phyloP scores from a whole-genome alignment of 768 basidiomycete genomes.

The Scleroderma citrinum region DNA sequence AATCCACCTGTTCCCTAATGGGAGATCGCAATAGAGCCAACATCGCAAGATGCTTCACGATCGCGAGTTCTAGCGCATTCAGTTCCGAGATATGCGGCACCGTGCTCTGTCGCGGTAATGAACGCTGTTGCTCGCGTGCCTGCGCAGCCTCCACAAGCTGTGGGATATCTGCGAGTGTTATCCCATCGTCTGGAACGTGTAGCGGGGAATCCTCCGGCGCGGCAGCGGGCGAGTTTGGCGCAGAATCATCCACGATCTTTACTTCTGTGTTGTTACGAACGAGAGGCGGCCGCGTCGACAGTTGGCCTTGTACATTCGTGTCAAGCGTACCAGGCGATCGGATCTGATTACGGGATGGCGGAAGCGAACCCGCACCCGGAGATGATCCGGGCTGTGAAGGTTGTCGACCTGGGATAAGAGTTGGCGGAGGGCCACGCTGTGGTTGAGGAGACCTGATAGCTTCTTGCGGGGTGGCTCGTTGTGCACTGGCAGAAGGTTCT shows the following conservation, averaged over 20 bases:
- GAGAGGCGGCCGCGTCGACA: slow-evolving; percentile 57
- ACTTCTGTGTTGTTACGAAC: slow-evolving; percentile 81
- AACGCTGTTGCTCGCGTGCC: slow-evolving; percentile 83
- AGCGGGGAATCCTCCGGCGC: slow-evolving; percentile 36
- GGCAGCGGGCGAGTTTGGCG: slow-evolving; percentile 62
- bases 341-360: slow-evolving; percentile 32
- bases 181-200: slow-evolving; percentile 62
- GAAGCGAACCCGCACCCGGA: slow-evolving; percentile 20
- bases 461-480: slow-evolving; percentile 38
- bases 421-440: slow-evolving; percentile 34
- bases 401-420: slow-evolving; percentile 31
- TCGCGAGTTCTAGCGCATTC: slow-evolving; percentile 75
- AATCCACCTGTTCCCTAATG: slow-evolving; percentile 73
- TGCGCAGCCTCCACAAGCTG: slow-evolving; percentile 90
- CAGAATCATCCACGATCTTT: slow-evolving; percentile 81
- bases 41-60: slow-evolving; percentile 89
- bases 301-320: slow-evolving; percentile 38
- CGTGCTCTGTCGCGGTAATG: slow-evolving; percentile 69
- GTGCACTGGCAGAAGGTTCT: slow-evolving; percentile 41
- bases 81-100: slow-evolving; percentile 83
- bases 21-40: slow-evolving; percentile 73
- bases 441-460: slow-evolving; percentile 34
- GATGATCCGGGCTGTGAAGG: slow-evolving; percentile 25
- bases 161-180: slow-evolving; percentile 93
- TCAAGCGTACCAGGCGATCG: slow-evolving; percentile 34